Percentiles rank a stretch among this genome's conserved stretches.
phyloP scores from a whole-genome alignment of 345 rosid genomes.

The Raphanus raphanistrum region DNA sequence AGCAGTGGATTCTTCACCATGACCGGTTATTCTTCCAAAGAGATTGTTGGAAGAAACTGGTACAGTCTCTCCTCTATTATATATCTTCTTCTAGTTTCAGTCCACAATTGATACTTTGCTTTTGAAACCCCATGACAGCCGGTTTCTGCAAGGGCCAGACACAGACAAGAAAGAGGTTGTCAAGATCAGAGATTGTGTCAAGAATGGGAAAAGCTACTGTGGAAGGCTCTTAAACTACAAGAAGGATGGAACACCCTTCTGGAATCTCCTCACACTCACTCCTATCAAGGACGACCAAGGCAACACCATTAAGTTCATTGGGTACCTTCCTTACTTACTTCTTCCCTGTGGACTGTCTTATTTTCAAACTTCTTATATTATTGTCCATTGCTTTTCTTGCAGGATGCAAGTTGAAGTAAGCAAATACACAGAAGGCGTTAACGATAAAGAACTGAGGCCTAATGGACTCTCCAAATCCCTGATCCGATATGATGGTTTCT shows the following conservation, averaged over 20 bases:
- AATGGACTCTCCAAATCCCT: constrained; percentile 82
- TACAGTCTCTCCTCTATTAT: constrained; percentile 31
- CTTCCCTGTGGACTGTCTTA: not conserved
- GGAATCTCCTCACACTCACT: constrained; percentile 96
- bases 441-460: constrained; percentile 74
- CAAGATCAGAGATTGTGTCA: constrained; percentile 76
- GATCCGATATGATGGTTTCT: constrained; percentile 87
- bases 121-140: constrained; percentile 51
- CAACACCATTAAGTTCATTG: constrained; percentile 83
- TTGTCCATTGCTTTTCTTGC: constrained; percentile 22
- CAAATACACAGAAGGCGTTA: constrained; percentile 88
- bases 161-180: constrained; percentile 76
- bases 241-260: constrained; percentile 86
- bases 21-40: constrained; percentile 88
- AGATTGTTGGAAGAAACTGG: constrained; percentile 92
- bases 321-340: constrained; percentile 44
- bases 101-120: not conserved
- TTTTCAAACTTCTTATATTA: not conserved
- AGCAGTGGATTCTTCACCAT: constrained; percentile 92
- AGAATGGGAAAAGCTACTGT: constrained; percentile 68
- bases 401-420: constrained; percentile 99
- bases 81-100: not conserved
- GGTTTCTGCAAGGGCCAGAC: constrained; percentile 91
- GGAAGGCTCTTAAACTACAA: constrained; percentile 98
- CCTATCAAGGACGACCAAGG: constrained; percentile 85